Base-by-base conservation (phyloP, 2,329 filamentous ascomycete genomes). In the Aspergillus ibericus region DNA sequence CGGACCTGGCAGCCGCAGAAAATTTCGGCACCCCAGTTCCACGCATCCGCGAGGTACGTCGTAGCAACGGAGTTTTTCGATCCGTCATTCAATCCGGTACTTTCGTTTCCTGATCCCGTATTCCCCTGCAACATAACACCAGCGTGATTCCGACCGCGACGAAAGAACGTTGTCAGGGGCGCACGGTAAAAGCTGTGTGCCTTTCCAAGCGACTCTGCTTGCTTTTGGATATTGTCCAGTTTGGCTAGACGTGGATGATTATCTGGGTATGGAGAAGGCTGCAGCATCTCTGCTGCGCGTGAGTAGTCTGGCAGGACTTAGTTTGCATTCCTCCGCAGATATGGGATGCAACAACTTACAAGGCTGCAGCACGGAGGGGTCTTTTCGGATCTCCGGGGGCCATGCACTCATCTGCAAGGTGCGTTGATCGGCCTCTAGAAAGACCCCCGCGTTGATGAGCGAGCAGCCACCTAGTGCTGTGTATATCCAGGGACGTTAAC, bases 1-100 rank as follows among this genome's bases (percentile, higher is more conserved):
- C 83, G 79, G 1, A 89, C 87, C 69, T 89, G 85, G 60, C 85
- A 86, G 65, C 86, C 82, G 70, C 87, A 90, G 61, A 89, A 90
- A 72, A 90, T 84, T 66, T 90, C 86, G 13, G 87, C 85, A 9
- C 87, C 88, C 85, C 86, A 88, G 66, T 88, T 88, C 87, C 86
- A 89, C 1, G 87, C 86, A 69, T 90, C 87, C 6, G 84, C 80
- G 8, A 89, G 75, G 65, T 89, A 90, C 0, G 86, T 90, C 36
- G 88, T 85, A 1, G 57, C 32, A 15, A 62, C 57, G 87, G 76
- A 0, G 85, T 88, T 10, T 83, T 87, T 16, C 82, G 35, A 88
- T 72, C 85, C 85, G 69, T 90, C 87, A 63, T 90, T 89, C 58
- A 88, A 64, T 1, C 87, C 87, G 0, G 86, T 88, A 9, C 34